Evolutionary conservation across 2,329 filamentous ascomycete species (phyloP).

Genomic region (Aaosphaeria pasadenensis): DNA sequence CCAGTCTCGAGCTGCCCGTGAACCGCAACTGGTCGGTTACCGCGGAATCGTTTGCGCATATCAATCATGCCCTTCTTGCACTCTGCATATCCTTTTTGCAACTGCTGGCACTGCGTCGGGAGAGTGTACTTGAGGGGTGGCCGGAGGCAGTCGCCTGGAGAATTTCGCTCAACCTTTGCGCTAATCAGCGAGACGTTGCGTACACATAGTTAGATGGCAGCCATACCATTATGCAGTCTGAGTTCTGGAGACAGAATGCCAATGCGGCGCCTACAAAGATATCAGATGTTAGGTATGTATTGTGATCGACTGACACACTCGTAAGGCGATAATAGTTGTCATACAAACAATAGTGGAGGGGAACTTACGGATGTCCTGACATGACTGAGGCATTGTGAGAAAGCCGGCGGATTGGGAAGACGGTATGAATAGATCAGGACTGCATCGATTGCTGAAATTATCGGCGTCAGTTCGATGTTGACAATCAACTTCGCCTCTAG

Average conservation of each 20-base stretch:
- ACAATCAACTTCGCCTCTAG: too few relatives aligned
- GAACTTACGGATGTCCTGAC: slow-evolving; percentile 87
- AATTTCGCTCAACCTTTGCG: slow-evolving; percentile 66
- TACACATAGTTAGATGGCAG: background rate
- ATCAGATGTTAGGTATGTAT: background rate
- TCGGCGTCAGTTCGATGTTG: too few relatives aligned
- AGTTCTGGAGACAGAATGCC: slow-evolving; percentile 91
- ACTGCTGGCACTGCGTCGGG: slow-evolving; percentile 83
- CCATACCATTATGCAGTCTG: slow-evolving; percentile 81
- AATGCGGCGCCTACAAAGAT: slow-evolving; percentile 72
- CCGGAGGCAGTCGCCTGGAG: slow-evolving; percentile 82
- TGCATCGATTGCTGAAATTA: too few relatives aligned
- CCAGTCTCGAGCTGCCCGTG: slow-evolving; percentile 31
- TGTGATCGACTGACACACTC: background rate
- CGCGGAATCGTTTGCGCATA: slow-evolving; percentile 97
- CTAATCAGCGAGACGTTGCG: too few relatives aligned
- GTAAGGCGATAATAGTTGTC: too few relatives aligned
- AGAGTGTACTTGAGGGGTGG: slow-evolving; percentile 77
- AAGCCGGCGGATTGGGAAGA: background rate
- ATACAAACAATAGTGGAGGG: background rate
- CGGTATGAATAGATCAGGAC: too few relatives aligned
- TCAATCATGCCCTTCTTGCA: slow-evolving; percentile 96
- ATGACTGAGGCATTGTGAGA: slow-evolving; percentile 80
- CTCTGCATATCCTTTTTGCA: slow-evolving; percentile 85
- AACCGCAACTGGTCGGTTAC: slow-evolving; percentile 74